These are phyloP conservation scores for Pseudocercospora musae DNA, from an alignment of 2,329 filamentous ascomycete genomes.

Conservation along the genomic window DNA sequence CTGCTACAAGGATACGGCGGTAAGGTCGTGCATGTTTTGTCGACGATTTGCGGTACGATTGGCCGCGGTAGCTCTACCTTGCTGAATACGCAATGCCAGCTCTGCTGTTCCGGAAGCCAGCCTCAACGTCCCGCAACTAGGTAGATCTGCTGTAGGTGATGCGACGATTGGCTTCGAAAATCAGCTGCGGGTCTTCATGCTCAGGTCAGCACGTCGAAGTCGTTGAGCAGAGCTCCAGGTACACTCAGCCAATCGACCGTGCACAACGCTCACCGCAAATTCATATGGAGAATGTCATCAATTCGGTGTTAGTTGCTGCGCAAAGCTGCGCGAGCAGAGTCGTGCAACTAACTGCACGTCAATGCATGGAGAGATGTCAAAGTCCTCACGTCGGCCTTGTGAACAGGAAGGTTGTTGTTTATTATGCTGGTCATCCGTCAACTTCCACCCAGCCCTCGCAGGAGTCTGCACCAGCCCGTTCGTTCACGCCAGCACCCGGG, in stretches of 20 bases:
- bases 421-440: background rate
- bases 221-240: constrained; percentile 11
- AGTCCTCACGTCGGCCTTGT: background rate
- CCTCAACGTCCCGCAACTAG: constrained; percentile 18
- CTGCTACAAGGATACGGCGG: constrained; percentile 19
- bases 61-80: constrained; percentile 15
- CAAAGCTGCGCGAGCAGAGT: constrained; percentile 17
- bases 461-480: background rate
- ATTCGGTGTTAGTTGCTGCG: constrained; percentile 11
- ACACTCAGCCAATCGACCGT: constrained; percentile 7
- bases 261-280: constrained; percentile 22
- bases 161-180: constrained; percentile 11
- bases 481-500: constrained; percentile 9
- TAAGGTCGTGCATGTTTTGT: constrained; percentile 12
- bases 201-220: constrained; percentile 10
- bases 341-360: constrained; percentile 9
- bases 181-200: constrained; percentile 12
- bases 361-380: background rate
- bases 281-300: constrained; percentile 3
- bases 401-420: background rate
- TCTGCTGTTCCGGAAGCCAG: constrained; percentile 13
- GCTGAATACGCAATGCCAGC: constrained; percentile 6
- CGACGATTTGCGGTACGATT: constrained; percentile 17
- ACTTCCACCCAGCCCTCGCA: background rate
- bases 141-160: constrained; percentile 13